Base-by-base conservation (phyloP, 495 filamentous ascomycete species). In the Penicillium goetzii region DNA sequence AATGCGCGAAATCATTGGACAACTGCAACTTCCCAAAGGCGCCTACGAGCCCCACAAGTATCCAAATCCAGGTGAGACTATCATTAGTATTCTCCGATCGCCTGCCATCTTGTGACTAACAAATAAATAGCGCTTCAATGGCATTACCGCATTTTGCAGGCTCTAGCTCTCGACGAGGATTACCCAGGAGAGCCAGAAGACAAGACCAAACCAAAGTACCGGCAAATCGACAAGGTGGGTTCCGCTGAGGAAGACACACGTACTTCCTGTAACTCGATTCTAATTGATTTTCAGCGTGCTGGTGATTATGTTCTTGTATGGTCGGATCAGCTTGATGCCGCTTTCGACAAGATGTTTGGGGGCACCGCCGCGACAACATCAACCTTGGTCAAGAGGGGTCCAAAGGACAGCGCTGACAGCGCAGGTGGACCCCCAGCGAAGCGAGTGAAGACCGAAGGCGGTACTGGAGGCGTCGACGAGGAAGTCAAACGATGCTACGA, bases 121-220 rank as follows among this genome's bases (percentile, higher is more conserved):
- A 51, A 28, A 28, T 17, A 5, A 3, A 11, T 54, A 64, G 85
- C 89, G 1, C 84, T 99, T 56, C 96, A 99, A 81, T 99, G 96
- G 96, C 93, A 97, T 75, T 99, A 98, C 78, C 89, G 88, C 50
- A 94, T 98, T 45, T 79, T 99, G 4, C 96, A 99, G 74, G 92
- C 91, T 6, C 83, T 97, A 50, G 96, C 96, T 2, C 76, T 99
- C 14, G 93, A 97, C 33, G 96, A 99, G 71, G 95, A 97, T 53
- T 73, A 93, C 21, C 96, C 96, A 1, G 89, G 90, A 30, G 80
- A 84, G 50, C 83, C 88, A 1, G 88, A 94, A 34, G 96, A 99
- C 70, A 89, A 90, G 56, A 98, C 94, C 0, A 66, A 90, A 1
- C 96, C 96, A 0, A 93, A 89, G 65, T 93, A 90, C 74, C 81